Evolutionary conservation across 306 rosid species (phyloP).

Genomic region (Cicer bijugum): DNA sequence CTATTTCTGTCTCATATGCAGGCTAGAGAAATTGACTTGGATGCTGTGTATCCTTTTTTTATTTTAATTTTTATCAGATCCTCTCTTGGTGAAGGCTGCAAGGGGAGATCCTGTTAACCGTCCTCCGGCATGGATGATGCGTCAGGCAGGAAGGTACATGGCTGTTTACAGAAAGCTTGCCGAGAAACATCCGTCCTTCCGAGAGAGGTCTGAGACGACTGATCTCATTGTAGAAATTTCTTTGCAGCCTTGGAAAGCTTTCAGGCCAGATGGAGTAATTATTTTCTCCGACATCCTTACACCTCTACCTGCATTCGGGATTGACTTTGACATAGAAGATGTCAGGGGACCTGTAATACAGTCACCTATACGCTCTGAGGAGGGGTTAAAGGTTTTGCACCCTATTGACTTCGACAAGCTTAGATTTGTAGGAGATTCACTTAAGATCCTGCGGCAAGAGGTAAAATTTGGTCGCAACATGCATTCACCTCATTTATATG

Average conservation of each 20-base stretch:
- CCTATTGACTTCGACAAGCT: slow-evolving; percentile 84
- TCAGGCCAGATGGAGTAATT: slow-evolving; percentile 94
- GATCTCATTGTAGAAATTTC: slow-evolving; percentile 99
- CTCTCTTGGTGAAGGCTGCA: slow-evolving; percentile 93
- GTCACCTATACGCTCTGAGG: slow-evolving; percentile 81
- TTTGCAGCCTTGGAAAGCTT: slow-evolving; percentile 99
- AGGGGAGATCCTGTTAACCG: slow-evolving; percentile 88
- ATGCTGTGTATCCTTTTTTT: slow-evolving; percentile 34
- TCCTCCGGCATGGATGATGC: slow-evolving; percentile 99
- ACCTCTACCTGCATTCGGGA: slow-evolving; percentile 93
- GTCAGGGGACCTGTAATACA: slow-evolving; percentile 90
- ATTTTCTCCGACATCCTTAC: slow-evolving; percentile 97
- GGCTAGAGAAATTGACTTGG: slow-evolving; percentile 31
- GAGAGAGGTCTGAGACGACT: slow-evolving; percentile 97
- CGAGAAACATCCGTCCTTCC: slow-evolving; percentile 90
- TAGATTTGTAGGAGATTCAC: slow-evolving; percentile 83
- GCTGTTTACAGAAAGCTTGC: slow-evolving; percentile 95
- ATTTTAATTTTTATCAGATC: slow-evolving; percentile 57
- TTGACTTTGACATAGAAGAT: slow-evolving; percentile 93
- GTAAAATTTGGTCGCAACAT: slow-evolving; percentile 47
- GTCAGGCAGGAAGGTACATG: slow-evolving; percentile 99
- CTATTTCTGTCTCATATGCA: background rate
- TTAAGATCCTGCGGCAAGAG: slow-evolving; percentile 74
- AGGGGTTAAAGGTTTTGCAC: slow-evolving; percentile 77
- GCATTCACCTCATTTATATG: slow-evolving; percentile 31